phyloP scores from a whole-genome alignment of 1,139 yeast species.

The Pichia terricola region DNA sequence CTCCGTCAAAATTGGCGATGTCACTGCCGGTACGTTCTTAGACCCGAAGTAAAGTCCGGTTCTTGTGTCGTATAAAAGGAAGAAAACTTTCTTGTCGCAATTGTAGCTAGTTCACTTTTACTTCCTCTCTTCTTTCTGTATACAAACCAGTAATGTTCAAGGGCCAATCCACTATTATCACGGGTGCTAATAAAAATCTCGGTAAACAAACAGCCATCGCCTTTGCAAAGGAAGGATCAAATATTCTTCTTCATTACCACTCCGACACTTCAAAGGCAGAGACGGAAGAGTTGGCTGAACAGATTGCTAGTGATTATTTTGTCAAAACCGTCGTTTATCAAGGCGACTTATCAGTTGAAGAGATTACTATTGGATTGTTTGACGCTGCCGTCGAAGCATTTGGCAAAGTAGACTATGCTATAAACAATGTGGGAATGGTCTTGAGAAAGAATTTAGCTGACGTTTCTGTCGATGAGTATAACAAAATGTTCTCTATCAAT shows the following conservation, averaged over 20 bases:
- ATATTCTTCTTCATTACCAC: constrained; percentile 49
- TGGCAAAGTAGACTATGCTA: constrained; percentile 50
- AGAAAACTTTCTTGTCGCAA: too few species aligned
- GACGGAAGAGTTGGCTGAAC: constrained; percentile 34
- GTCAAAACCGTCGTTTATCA: constrained; percentile 37
- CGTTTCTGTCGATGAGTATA: constrained; percentile 43
- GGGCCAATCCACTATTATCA: constrained; percentile 48
- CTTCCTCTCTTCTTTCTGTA: neutral
- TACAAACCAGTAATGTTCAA: constrained; percentile 16
- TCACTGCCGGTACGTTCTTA: too few species aligned
- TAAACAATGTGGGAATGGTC: constrained; percentile 59
- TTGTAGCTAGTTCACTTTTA: neutral
- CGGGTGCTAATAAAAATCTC: constrained; percentile 61
- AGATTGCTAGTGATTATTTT: constrained; percentile 27
- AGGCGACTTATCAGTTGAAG: constrained; percentile 37
- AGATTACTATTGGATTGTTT: constrained; percentile 36
- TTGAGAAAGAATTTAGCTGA: constrained; percentile 45
- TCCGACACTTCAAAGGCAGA: constrained; percentile 31
- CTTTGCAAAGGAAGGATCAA: constrained; percentile 46
- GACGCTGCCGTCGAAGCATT: constrained; percentile 33
- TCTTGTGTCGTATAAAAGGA: too few species aligned
- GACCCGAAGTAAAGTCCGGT: too few species aligned
- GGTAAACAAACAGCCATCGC: constrained; percentile 52
- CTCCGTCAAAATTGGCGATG: too few species aligned
- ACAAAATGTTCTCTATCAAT: constrained; percentile 42